Conservation (phyloP, 2,329 filamentous ascomycete species). For the Aureobasidium subglaciale region DNA sequence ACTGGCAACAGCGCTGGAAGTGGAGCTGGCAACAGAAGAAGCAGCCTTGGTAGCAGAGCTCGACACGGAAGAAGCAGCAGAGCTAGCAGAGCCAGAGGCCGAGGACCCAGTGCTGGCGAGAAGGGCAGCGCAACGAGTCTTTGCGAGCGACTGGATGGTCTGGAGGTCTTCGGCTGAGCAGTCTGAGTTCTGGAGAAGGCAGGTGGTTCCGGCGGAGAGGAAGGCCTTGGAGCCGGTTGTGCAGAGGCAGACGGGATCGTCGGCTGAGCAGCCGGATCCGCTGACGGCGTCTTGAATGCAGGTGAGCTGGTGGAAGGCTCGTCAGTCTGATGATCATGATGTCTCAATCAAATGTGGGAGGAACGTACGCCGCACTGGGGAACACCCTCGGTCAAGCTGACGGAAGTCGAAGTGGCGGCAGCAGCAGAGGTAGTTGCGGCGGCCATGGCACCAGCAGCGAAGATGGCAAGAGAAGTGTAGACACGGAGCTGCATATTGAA, state of each 20-base stretch:
- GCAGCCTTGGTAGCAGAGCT: not conserved
- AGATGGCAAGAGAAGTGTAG: slow-evolving; percentile 12
- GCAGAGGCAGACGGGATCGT: slow-evolving; percentile 48
- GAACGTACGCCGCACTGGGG: not conserved
- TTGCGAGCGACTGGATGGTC: slow-evolving; percentile 27
- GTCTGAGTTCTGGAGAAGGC: slow-evolving; percentile 27
- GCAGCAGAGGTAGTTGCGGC: not conserved
- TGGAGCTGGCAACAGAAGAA: not conserved
- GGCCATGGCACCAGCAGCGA: slow-evolving; percentile 7
- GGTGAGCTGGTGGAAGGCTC: not conserved
- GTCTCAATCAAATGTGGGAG: not conserved
- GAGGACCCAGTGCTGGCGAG: not conserved
- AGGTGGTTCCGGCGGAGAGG: slow-evolving; percentile 33
- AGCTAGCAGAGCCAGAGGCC: slow-evolving; percentile 11
- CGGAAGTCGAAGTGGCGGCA: not conserved
- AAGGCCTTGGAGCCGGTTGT: slow-evolving; percentile 34
- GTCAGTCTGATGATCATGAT: not conserved
- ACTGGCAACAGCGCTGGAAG: not conserved
- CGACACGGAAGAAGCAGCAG: slow-evolving; percentile 13
- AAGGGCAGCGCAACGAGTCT: not conserved
- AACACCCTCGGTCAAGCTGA: not conserved
- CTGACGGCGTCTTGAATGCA: slow-evolving; percentile 44
- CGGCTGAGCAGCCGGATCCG: slow-evolving; percentile 40
- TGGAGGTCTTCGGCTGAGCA: slow-evolving; percentile 33
- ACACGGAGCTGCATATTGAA: slow-evolving; percentile 12